Percentiles rank a stretch among this genome's conserved stretches.
Conservation (phyloP, 139 green algal genomes). For the Chlorella vulgaris region DNA sequence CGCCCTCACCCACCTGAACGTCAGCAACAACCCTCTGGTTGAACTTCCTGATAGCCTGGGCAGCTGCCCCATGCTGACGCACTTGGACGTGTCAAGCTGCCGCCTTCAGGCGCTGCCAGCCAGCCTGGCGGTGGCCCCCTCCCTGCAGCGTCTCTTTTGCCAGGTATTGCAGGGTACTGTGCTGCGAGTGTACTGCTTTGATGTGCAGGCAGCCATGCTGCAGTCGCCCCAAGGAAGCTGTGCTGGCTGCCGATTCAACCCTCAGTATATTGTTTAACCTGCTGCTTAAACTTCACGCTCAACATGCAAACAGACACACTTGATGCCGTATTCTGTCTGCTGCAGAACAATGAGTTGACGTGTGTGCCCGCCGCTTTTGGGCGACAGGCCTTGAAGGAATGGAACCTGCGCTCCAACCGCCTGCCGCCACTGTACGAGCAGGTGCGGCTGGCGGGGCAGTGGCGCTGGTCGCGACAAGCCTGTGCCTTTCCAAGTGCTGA, state of each 20-base stretch:
- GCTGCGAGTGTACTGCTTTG: no score
- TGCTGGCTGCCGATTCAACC: no score
- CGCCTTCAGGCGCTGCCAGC: slow-evolving; percentile 53
- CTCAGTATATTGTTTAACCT: no score
- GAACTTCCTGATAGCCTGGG: slow-evolving; percentile 76
- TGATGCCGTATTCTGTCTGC: neutral
- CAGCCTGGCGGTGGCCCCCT: slow-evolving; percentile 24
- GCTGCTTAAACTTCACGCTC: no score
- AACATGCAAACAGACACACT: no score
- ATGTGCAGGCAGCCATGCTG: no score
- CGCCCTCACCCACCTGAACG: slow-evolving; percentile 64
- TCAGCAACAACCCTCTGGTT: slow-evolving; percentile 83
- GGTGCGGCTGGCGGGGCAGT: neutral
- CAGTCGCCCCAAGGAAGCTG: no score
- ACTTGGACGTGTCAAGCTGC: slow-evolving; percentile 84
- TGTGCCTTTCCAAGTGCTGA: no score
- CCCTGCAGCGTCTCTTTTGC: slow-evolving; percentile 32
- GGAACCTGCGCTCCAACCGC: slow-evolving; percentile 23
- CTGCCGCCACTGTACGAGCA: slow-evolving; percentile 18
- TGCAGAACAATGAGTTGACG: slow-evolving; percentile 18
- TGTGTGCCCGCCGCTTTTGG: slow-evolving; percentile 12
- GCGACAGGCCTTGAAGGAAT: slow-evolving; percentile 15
- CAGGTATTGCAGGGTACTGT: no score
- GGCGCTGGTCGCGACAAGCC: no score
- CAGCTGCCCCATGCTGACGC: slow-evolving; percentile 64